Percentiles rank a stretch among this genome's conserved stretches.
These are phyloP conservation scores for Aspergillus uvarum DNA, from an alignment of 2,329 filamentous ascomycete genomes.

Conservation along the genomic window DNA sequence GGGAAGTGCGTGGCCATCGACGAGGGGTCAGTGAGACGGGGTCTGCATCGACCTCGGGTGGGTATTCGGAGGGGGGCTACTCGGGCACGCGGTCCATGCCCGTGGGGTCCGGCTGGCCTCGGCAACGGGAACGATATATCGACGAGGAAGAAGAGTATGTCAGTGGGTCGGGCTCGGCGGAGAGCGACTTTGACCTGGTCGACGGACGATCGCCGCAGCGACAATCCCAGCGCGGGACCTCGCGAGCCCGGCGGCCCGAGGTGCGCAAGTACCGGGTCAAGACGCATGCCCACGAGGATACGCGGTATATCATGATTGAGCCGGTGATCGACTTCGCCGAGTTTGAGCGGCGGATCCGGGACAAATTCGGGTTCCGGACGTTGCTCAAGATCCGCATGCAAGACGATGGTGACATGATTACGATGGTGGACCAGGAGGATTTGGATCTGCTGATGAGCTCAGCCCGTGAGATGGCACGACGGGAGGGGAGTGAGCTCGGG, in stretches of 20 bases:
- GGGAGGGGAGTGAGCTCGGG: conserved; percentile 75
- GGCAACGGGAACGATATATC: conserved; percentile 62
- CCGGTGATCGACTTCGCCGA: conserved; percentile 71
- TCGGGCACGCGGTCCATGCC: conserved; percentile 62
- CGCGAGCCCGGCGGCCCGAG: conserved; percentile 52
- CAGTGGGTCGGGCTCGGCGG: conserved; percentile 65
- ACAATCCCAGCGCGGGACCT: conserved; percentile 29
- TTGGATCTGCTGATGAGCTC: conserved; percentile 79
- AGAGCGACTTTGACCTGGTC: conserved; percentile 78
- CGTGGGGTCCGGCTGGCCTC: conserved; percentile 45
- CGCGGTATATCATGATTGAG: conserved; percentile 85
- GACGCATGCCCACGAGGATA: conserved; percentile 81
- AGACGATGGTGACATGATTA: conserved; percentile 92
- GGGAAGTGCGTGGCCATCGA: conserved; percentile 32
- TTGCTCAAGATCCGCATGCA: conserved; percentile 81
- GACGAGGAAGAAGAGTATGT: conserved; percentile 77
- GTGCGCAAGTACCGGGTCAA: conserved; percentile 84
- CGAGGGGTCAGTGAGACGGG: conserved; percentile 34
- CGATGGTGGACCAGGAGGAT: conserved; percentile 94
- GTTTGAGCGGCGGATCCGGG: conserved; percentile 74
- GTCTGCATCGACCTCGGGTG: conserved; percentile 27
- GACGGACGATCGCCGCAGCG: conserved; percentile 42
- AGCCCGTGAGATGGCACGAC: conserved; percentile 67
- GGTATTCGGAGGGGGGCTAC: conserved; percentile 51
- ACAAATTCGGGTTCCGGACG: conserved; percentile 73